phyloP scores from a whole-genome alignment of 1,284 basidiomycete genomes.

The Boletus sp. region DNA sequence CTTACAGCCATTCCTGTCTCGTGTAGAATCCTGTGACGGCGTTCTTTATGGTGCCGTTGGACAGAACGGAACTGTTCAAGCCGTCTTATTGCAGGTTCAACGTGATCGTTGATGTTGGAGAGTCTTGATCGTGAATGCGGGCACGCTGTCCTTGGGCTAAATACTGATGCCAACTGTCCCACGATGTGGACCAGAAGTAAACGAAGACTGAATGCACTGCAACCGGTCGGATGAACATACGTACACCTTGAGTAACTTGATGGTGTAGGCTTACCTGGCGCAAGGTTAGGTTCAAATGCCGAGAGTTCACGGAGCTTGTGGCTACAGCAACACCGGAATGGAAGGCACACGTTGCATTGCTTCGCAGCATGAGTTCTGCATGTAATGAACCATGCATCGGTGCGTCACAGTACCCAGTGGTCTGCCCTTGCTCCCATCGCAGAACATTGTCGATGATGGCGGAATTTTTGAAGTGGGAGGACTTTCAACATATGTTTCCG shows the following conservation, averaged over 20 bases:
- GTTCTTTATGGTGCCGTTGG: not conserved
- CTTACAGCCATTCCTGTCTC: not conserved
- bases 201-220: not conserved
- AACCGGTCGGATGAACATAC: not conserved
- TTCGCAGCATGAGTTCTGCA: no score
- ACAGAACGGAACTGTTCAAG: not conserved
- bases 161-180: no score
- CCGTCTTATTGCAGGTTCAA: not conserved
- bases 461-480: no score
- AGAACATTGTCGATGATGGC: no score
- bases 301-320: not conserved
- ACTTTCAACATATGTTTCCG: not conserved
- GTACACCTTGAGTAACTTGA: no score
- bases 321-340: not conserved
- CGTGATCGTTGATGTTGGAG: not conserved
- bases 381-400: no score
- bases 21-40: not conserved
- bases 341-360: not conserved
- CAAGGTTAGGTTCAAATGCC: not conserved
- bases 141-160: not conserved
- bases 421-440: no score
- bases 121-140: not conserved
- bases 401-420: no score
- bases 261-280: no score
- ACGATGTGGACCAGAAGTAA: not conserved